Base-by-base conservation (phyloP, 371 early-diverging fungal species). In the Smittium culicis region DNA sequence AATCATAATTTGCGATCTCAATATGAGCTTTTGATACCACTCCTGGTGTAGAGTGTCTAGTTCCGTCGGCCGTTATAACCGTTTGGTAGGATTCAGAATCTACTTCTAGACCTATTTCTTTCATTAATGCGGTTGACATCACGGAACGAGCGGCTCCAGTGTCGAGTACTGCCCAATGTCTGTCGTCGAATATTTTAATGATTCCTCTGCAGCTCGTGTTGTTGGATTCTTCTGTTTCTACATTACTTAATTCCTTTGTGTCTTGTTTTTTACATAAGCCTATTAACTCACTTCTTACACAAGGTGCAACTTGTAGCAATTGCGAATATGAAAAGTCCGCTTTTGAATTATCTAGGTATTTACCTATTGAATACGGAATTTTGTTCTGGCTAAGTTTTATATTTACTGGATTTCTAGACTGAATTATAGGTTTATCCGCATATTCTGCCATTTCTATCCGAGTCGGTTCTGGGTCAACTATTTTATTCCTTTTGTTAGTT, bases 121-220 rank as follows among this genome's bases (percentile, higher is more conserved):
- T 11, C 5, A 59, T 59, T 14, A 59, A 25, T 16, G 5, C 11
- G 5, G 5, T 25, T n/a, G 60, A 59, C 25, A 59, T 27, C 60
- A 14, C 60, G 25, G 60, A 59, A 32, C 60, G n/a, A 14, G 60
- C 60, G 16, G 60, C 60, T 59, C 60, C 60, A 32, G 60, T 59
- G 25, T 59, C 60, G 5, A 59, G n/a, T 59, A 59, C 32, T 5
- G 60, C 5, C 60, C 60, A 59, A 59, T 59, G 32, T 27, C 60
- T 27, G 5, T 59, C 60, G 5, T n/a, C 60, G 25, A 29, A 59
- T 29, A 59, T 25, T 27, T 5, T 59, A 11, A 59, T 32, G 11
- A 59, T 5, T 14, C 25, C 60, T 59, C 60, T 59, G 32, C 28
- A 27, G 32, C n/a, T 59, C 11, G 60, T 59, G 25, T 5, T 5